A percentile compares a stretch with the other conserved stretches of the same genome.
phyloP scores from a whole-genome alignment of 805 yeast species.

The Candida corydali region DNA sequence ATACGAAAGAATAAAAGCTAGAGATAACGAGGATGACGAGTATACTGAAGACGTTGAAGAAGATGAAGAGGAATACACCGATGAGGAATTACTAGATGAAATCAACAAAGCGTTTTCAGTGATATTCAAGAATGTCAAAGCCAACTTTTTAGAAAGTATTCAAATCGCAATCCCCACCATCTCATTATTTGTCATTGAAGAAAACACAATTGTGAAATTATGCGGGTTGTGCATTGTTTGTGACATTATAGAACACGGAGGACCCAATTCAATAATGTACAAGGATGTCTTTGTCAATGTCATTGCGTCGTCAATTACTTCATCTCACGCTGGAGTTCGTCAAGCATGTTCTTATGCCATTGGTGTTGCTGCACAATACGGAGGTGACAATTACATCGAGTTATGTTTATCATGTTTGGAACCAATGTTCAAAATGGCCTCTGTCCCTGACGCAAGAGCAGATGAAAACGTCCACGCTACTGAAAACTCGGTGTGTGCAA shows the following conservation, averaged over 20 bases:
- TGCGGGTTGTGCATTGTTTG: conserved; percentile 79
- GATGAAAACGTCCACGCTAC: conserved; percentile 85
- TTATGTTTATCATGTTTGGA: conserved; percentile 68
- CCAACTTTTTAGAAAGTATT: conserved; percentile 60
- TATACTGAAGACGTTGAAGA: conserved; percentile 82
- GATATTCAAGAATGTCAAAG: conserved; percentile 60
- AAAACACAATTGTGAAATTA: conserved; percentile 61
- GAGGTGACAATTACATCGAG: conserved; percentile 58
- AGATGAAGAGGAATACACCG: conserved; percentile 82
- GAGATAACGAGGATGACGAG: conserved; percentile 78
- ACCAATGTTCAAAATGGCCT: conserved; percentile 66
- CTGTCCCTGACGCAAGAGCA: conserved; percentile 77
- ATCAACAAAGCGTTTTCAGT: conserved; percentile 70
- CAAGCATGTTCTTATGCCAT: conserved; percentile 84
- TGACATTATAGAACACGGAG: conserved; percentile 78
- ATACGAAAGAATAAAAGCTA: conserved; percentile 63
- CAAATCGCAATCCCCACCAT: conserved; percentile 61
- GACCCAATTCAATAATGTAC: conserved; percentile 60
- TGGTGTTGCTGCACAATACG: conserved; percentile 82
- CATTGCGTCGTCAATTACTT: conserved; percentile 62
- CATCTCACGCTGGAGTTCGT: conserved; percentile 68
- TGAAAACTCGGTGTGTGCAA: conserved; percentile 77
- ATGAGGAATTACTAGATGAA: conserved; percentile 86
- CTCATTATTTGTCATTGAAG: conserved; percentile 58
- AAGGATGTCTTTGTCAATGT: conserved; percentile 61